phyloP scores from a whole-genome alignment of 2,329 filamentous ascomycete species.

The Raffaelea albimanens region DNA sequence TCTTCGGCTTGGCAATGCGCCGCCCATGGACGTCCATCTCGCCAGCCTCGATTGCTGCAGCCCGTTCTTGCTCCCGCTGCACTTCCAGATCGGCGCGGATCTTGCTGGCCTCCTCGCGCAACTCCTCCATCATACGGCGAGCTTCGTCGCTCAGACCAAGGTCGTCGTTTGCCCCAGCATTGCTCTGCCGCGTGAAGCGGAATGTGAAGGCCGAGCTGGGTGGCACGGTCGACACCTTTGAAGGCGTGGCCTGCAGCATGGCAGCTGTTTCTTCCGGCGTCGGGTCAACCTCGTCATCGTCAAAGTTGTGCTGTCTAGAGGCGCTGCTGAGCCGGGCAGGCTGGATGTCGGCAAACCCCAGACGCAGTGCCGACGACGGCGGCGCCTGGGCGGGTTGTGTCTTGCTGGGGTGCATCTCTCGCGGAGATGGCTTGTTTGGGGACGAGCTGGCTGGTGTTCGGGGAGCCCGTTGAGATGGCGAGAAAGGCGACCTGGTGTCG shows the following conservation, averaged over 20 bases:
- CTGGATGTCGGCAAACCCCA: slow-evolving; percentile 73
- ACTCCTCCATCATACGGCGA: slow-evolving; percentile 52
- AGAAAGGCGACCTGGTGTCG: not conserved
- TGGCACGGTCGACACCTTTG: slow-evolving; percentile 41
- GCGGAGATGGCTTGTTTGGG: slow-evolving; percentile 58
- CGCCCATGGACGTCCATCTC: slow-evolving; percentile 28
- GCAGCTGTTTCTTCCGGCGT: slow-evolving; percentile 23
- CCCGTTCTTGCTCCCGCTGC: slow-evolving; percentile 46
- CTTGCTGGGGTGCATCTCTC: slow-evolving; percentile 89
- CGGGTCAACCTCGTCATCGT: not conserved
- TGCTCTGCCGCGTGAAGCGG: slow-evolving; percentile 37
- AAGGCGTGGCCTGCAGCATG: slow-evolving; percentile 50
- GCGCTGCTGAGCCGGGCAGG: slow-evolving; percentile 23
- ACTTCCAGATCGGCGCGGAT: slow-evolving; percentile 61
- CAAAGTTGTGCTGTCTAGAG: slow-evolving; percentile 4
- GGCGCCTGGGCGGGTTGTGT: slow-evolving; percentile 66
- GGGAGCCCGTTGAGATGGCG: slow-evolving; percentile 24
- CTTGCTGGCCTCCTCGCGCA: slow-evolving; percentile 61
- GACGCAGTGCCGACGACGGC: slow-evolving; percentile 67
- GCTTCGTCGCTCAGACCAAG: slow-evolving; percentile 52
- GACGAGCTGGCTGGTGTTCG: slow-evolving; percentile 56
- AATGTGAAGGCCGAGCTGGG: slow-evolving; percentile 55
- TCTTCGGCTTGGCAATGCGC: slow-evolving; percentile 72
- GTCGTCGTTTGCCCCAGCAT: slow-evolving; percentile 21
- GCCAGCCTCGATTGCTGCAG: slow-evolving; percentile 35